Evolutionary conservation across 495 filamentous ascomycete genomes (phyloP), one percentile per base, ranked within the genome.

Genomic region (Xylaria cubensis): DNA sequence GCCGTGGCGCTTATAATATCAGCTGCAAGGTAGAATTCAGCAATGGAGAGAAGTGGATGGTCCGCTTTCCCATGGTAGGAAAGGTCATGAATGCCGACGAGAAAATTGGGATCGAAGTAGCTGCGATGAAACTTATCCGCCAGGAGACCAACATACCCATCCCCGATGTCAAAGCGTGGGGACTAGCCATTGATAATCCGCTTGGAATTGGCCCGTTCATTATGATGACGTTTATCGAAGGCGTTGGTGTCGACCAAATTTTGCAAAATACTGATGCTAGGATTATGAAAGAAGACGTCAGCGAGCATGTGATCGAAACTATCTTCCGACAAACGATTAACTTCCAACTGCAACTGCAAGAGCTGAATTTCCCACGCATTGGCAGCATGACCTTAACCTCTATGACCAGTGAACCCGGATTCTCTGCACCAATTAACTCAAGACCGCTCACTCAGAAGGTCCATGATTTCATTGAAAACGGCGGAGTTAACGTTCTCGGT

Each of bases 191-290:
- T 42, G 70, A 72, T 8, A 72, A 66, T 26, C 48, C 70, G 1
- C 70, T 80, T 46, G 74, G 74, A 34, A 75, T 84, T 17, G 80
- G 83, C 19, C 83, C 81, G 26, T 84, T 84, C 50, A 82, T 84
- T 32, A 80, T 84, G 46, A 84, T 82, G 82, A 81, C 81, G 59
- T 84, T 80, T 44, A 77, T 85, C 64, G 79, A 74, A 67, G 66
- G 65, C 50, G 42, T 73, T 44, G 24, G 65, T 26, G 55, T 73
- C 65, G n/a, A 29, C 51, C 15, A 63, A 8, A 62, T 68, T 39
- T 32, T 68, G 48, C 65, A 68, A 39, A 41, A 58, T 48, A 24
- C 6, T 34, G 65, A 56, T 68, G 65, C 53, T 7, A 67, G 71
- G 53, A 55, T 72, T 4, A 53, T 72, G 48, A 64, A 65, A 55